Evolutionary conservation across 768 basidiomycete genomes (phyloP).

Genomic region (Cantharellus anzutake): DNA sequence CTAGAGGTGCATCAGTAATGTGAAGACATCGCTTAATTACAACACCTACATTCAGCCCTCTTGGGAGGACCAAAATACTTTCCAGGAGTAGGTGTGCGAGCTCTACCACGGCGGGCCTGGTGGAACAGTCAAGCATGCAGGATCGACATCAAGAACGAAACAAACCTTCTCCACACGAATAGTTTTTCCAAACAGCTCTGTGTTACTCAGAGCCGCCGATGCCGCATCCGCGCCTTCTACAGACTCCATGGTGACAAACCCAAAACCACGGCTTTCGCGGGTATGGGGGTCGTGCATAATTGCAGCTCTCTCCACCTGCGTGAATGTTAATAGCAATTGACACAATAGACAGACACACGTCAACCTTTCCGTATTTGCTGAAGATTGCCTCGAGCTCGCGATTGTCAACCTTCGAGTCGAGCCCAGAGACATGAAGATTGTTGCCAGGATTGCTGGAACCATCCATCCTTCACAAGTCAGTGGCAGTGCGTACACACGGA

Average conservation of each 20-base stretch:
- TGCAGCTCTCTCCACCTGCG: constrained; percentile 40
- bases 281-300: constrained; percentile 52
- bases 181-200: constrained; percentile 73
- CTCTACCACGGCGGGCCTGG: constrained; percentile 77
- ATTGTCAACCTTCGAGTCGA: constrained; percentile 48
- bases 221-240: constrained; percentile 83
- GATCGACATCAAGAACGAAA: background rate
- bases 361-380: constrained; percentile 69
- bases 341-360: background rate
- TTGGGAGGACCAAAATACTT: constrained; percentile 89
- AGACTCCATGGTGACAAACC: constrained; percentile 78
- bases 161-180: constrained; percentile 75
- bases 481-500: background rate
- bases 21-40: background rate
- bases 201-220: constrained; percentile 62
- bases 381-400: constrained; percentile 80
- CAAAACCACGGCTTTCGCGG: constrained; percentile 60
- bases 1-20: constrained; percentile 14
- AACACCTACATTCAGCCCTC: constrained; percentile 37
- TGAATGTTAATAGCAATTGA: background rate
- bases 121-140: constrained; percentile 2
- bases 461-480: constrained; percentile 10
- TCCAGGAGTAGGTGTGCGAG: constrained; percentile 84
- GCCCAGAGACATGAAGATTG: constrained; percentile 44
- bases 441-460: constrained; percentile 37